Conservation (phyloP, 2,329 filamentous ascomycete species). For the Ceratocystis destructans region DNA sequence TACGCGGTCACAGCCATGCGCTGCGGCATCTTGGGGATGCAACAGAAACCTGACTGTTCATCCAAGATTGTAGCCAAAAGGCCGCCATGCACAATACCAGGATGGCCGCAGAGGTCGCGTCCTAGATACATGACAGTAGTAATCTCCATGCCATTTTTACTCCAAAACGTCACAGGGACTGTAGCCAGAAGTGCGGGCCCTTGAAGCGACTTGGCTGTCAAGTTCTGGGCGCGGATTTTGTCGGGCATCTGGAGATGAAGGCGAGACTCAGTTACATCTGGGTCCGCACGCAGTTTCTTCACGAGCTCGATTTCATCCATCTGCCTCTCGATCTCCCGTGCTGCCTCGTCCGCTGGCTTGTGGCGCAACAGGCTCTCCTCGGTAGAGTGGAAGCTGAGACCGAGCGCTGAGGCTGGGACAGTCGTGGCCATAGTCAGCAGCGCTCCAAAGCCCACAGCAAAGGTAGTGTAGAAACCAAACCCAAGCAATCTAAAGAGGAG, state of each 20-base stretch:
- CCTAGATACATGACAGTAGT: slow-evolving; percentile 62
- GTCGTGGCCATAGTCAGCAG: slow-evolving; percentile 18
- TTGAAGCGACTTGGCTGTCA: slow-evolving; percentile 68
- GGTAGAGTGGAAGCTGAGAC: slow-evolving; percentile 36
- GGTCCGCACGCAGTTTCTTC: slow-evolving; percentile 49
- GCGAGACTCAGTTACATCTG: slow-evolving; percentile 58
- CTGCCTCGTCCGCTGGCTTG: slow-evolving; percentile 40
- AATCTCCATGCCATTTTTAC: slow-evolving; percentile 53
- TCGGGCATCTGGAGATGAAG: slow-evolving; percentile 78
- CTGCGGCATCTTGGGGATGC: slow-evolving; percentile 76
- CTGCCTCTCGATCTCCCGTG: slow-evolving; percentile 51
- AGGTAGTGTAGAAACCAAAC: slow-evolving; percentile 11
- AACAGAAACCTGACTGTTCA: slow-evolving; percentile 76
- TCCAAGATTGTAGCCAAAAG: slow-evolving; percentile 81
- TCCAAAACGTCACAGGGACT: slow-evolving; percentile 65
- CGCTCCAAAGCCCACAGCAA: slow-evolving; percentile 13
- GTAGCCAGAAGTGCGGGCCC: slow-evolving; percentile 66
- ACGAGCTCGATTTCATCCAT: slow-evolving; percentile 68
- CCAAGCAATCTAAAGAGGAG: slow-evolving; percentile 11
- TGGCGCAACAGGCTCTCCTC: slow-evolving; percentile 59
- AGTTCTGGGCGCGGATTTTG: slow-evolving; percentile 53
- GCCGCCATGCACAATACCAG: slow-evolving; percentile 81
- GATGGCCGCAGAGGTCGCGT: slow-evolving; percentile 70
- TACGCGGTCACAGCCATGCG: slow-evolving; percentile 78
- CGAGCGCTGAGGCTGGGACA: slow-evolving; percentile 18